A percentile compares a stretch with the other conserved stretches of the same genome.
These are phyloP conservation scores for Aurantiochytrium sp. DNA, from an alignment of 108 stramenopile genomes.

Conservation along the genomic window DNA sequence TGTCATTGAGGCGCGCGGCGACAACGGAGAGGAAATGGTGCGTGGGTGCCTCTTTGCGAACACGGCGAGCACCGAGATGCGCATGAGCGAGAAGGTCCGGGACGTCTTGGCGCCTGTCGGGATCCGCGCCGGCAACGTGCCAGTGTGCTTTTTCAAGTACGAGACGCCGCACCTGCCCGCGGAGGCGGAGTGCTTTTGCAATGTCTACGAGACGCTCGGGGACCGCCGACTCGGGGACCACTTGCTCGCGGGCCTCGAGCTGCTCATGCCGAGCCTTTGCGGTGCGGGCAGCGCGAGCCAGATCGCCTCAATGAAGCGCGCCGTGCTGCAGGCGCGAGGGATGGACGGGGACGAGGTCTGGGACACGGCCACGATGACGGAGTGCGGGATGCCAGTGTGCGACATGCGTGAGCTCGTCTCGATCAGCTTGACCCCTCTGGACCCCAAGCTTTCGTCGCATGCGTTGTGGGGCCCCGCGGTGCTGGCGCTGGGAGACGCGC, in stretches of 20 bases:
- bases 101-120: not conserved
- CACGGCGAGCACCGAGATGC: not conserved
- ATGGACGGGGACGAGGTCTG: slow-evolving; percentile 5
- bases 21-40: not conserved
- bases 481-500: not conserved
- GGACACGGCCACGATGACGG: slow-evolving; percentile 14
- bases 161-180: not conserved
- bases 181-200: not conserved
- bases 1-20: not conserved
- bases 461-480: not conserved
- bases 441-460: not conserved
- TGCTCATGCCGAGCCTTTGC: not conserved
- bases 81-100: not conserved
- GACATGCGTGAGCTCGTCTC: not conserved
- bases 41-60: not conserved
- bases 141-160: not conserved
- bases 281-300: not conserved
- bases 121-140: not conserved
- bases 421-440: not conserved
- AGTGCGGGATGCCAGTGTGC: not conserved
- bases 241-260: not conserved
- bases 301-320: not conserved
- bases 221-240: slow-evolving; percentile 3
- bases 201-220: slow-evolving; percentile 5
- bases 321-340: not conserved